Evolutionary conservation across 2,329 filamentous ascomycete species (phyloP).

Genomic region (Calonectria honghensis): DNA sequence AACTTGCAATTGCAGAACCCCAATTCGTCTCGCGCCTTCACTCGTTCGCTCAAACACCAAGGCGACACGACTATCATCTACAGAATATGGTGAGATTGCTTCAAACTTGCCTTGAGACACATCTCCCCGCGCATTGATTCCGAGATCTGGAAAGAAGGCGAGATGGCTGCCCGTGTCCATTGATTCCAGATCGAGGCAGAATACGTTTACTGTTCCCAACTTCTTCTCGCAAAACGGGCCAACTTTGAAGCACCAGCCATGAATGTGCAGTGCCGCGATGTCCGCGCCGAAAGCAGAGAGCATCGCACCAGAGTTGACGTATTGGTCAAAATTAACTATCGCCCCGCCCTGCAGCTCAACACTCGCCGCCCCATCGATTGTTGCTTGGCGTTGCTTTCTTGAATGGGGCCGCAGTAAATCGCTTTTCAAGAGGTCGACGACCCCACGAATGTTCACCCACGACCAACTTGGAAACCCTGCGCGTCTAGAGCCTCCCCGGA

Average conservation of each 20-base stretch:
- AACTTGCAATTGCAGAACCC: neutral
- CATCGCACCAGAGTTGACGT: neutral
- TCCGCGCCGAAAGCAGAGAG: neutral
- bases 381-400: neutral
- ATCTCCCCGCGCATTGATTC: neutral
- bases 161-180: neutral
- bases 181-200: neutral
- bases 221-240: neutral
- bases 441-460: neutral
- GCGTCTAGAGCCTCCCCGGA: neutral
- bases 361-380: neutral
- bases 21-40: neutral
- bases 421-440: neutral
- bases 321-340: neutral
- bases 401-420: neutral
- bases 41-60: slow-evolving; percentile 5
- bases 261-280: neutral
- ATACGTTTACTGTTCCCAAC: neutral
- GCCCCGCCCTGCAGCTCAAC: neutral
- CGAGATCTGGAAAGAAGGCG: neutral
- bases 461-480: neutral
- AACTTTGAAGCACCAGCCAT: neutral
- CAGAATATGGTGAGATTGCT: neutral
- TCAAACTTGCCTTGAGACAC: neutral
- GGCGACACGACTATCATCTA: neutral